A percentile compares a stretch with the other conserved stretches of the same genome.
Evolutionary conservation across 2,329 filamentous ascomycete genomes (phyloP).

Genomic region (Xylaria hypoxylon): DNA sequence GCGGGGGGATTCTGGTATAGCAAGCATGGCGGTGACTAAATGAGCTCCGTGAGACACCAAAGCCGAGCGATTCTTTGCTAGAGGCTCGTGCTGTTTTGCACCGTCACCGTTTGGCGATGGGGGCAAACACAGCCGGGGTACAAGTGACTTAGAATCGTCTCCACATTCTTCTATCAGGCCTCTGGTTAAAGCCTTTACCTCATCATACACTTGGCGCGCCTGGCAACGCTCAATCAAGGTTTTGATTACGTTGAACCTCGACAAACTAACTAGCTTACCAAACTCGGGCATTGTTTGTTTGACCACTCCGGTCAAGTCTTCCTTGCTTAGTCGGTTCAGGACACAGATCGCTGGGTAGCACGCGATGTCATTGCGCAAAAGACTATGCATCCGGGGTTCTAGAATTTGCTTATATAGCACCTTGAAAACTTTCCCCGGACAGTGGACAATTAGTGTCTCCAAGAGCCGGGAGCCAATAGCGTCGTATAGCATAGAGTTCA

Average conservation of each 20-base stretch:
- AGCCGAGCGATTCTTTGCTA: constrained; percentile 67
- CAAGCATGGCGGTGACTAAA: constrained; percentile 82
- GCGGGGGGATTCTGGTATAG: constrained; percentile 75
- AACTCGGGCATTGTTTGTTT: constrained; percentile 79
- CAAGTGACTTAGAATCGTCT: constrained; percentile 59
- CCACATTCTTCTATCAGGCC: constrained; percentile 63
- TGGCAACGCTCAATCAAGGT: constrained; percentile 85
- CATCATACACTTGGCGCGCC: constrained; percentile 70
- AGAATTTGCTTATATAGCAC: constrained; percentile 83
- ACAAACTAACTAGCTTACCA: constrained; percentile 76
- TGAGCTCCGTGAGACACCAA: constrained; percentile 79
- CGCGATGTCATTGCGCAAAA: constrained; percentile 90
- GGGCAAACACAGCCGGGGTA: constrained; percentile 63
- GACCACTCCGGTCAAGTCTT: constrained; percentile 81
- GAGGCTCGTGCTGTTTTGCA: constrained; percentile 53
- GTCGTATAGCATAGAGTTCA: constrained; percentile 90
- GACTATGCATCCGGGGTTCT: constrained; percentile 79
- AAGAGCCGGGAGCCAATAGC: constrained; percentile 88
- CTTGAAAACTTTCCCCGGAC: constrained; percentile 92
- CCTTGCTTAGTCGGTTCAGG: constrained; percentile 84
- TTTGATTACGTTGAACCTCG: constrained; percentile 82
- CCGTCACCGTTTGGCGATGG: constrained; percentile 50
- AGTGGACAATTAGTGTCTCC: constrained; percentile 83
- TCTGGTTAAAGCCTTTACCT: constrained; percentile 61
- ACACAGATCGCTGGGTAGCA: constrained; percentile 87